These are phyloP conservation scores for Pseudogymnoascus sp. DNA, from an alignment of 2,329 filamentous ascomycete species.

Conservation along the genomic window DNA sequence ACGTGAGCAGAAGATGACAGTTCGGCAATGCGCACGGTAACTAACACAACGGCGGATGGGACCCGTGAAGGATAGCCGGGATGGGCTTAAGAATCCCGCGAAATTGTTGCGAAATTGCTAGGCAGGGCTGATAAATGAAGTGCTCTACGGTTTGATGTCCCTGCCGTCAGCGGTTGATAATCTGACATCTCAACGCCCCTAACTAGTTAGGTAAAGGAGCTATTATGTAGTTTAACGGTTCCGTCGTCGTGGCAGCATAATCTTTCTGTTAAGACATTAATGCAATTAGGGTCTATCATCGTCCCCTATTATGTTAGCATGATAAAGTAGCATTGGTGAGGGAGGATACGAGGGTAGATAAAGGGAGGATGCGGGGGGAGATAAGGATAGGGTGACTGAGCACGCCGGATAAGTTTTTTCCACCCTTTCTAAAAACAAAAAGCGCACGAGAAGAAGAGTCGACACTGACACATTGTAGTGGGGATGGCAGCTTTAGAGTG, in stretches of 20 bases:
- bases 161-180: not conserved
- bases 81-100: too few species aligned
- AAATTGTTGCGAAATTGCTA: not conserved
- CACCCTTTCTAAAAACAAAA: not conserved
- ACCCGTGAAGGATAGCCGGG: not conserved
- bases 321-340: not conserved
- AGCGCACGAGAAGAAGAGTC: not conserved
- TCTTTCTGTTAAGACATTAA: not conserved
- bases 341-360: too few species aligned
- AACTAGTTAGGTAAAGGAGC: not conserved
- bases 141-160: not conserved
- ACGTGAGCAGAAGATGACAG: not conserved
- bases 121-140: not conserved
- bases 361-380: not conserved
- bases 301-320: not conserved
- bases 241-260: not conserved
- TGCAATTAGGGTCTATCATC: not conserved
- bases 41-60: not conserved
- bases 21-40: not conserved
- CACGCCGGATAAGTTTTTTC: not conserved
- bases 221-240: not conserved
- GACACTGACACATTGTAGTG: not conserved
- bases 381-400: not conserved
- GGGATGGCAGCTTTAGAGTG: not conserved
- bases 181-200: not conserved